Evolutionary conservation across 2,329 filamentous ascomycete genomes (phyloP).

Genomic region (Emericellopsis cladophorae): DNA sequence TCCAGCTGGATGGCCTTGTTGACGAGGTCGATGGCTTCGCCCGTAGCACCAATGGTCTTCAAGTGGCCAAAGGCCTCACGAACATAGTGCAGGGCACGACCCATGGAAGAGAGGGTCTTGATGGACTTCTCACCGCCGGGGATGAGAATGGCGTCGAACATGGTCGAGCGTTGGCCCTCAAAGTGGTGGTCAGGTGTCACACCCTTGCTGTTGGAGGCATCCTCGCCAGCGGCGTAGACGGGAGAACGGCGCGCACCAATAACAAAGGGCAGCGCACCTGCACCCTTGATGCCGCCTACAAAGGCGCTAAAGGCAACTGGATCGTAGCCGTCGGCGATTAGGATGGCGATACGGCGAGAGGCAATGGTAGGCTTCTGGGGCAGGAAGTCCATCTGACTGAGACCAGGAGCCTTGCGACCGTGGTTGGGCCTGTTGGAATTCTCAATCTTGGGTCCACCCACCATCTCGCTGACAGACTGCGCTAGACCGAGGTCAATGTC

Average conservation of each 20-base stretch:
- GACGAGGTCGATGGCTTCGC: conserved; percentile 57
- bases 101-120: conserved; percentile 51
- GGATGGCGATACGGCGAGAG: conserved; percentile 59
- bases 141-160: conserved; percentile 71
- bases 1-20: conserved; percentile 30
- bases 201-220: conserved; percentile 36
- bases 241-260: conserved; percentile 56
- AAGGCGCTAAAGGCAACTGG: conserved; percentile 50
- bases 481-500: conserved; percentile 64
- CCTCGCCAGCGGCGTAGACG: conserved; percentile 48
- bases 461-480: conserved; percentile 54
- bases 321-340: conserved; percentile 71
- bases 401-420: conserved; percentile 51
- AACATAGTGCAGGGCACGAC: conserved; percentile 64
- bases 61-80: conserved; percentile 72
- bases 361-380: conserved; percentile 54
- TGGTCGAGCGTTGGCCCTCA: conserved; percentile 64
- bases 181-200: conserved; percentile 65
- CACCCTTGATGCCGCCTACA: conserved; percentile 47
- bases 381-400: conserved; percentile 58
- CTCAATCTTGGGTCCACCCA: conserved; percentile 49
- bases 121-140: conserved; percentile 57
- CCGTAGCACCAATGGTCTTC: conserved; percentile 66
- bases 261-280: conserved; percentile 56
- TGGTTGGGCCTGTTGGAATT: conserved; percentile 44